Evolutionary conservation across 129 eudicot genomes (phyloP).

Genomic region (Daucus carota): DH1_v3.0 NC_030387.2:26740001-26740500

Average conservation of each 20-base stretch:
- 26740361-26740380: constrained; percentile 39
- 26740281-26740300: not conserved
- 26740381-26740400: constrained; percentile 15
- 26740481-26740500: constrained; percentile 10
- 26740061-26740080: constrained; percentile 29
- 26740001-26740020: constrained; percentile 37
- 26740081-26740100: not conserved
- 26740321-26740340: constrained; percentile 42
- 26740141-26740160: constrained; percentile 19
- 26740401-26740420: not conserved
- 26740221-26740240: constrained; percentile 38
- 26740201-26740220: constrained; percentile 24
- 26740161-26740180: constrained; percentile 14
- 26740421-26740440: constrained; percentile 9
- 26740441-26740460: constrained; percentile 16
- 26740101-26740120: not conserved
- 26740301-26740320: not conserved
- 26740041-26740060: constrained; percentile 39
- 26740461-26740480: constrained; percentile 29
- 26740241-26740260: constrained; percentile 54
- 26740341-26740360: constrained; percentile 82
- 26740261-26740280: constrained; percentile 63
- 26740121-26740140: constrained; percentile 5
- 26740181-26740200: constrained; percentile 7
- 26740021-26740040: constrained; percentile 30